Evolutionary conservation across 257 asterid species (phyloP).

Genomic region (Solanum pinnatisectum): DNA sequence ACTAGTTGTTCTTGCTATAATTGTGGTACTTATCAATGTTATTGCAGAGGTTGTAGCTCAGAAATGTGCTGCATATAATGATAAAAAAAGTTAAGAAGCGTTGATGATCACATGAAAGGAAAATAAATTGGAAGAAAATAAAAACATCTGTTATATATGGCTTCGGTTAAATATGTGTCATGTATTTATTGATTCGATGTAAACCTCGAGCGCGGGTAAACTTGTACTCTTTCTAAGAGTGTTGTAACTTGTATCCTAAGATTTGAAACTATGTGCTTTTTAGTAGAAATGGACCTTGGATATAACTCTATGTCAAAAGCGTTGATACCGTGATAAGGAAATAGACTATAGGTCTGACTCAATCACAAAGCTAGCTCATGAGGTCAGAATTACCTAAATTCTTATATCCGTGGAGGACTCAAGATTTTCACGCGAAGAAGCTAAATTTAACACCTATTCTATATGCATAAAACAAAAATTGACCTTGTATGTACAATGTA

Average conservation of each 20-base stretch:
- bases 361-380: background rate
- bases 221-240: background rate
- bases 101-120: background rate
- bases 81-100: background rate
- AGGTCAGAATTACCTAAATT: background rate
- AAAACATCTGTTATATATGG: background rate
- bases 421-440: background rate
- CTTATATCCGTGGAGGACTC: background rate
- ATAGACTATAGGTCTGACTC: background rate
- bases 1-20: background rate
- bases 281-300: background rate
- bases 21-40: background rate
- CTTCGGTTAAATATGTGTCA: background rate
- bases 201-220: background rate
- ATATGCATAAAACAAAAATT: background rate
- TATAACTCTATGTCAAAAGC: background rate
- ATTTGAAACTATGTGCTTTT: background rate
- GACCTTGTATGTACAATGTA: background rate
- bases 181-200: background rate
- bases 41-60: background rate
- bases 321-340: background rate
- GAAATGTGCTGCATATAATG: background rate
- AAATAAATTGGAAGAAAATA: background rate
- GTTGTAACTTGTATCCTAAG: background rate
- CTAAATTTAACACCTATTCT: background rate